A percentile compares a stretch with the other conserved stretches of the same genome.
Conservation (phyloP, 2,329 filamentous ascomycete species). For the Xylaria sp. region DNA sequence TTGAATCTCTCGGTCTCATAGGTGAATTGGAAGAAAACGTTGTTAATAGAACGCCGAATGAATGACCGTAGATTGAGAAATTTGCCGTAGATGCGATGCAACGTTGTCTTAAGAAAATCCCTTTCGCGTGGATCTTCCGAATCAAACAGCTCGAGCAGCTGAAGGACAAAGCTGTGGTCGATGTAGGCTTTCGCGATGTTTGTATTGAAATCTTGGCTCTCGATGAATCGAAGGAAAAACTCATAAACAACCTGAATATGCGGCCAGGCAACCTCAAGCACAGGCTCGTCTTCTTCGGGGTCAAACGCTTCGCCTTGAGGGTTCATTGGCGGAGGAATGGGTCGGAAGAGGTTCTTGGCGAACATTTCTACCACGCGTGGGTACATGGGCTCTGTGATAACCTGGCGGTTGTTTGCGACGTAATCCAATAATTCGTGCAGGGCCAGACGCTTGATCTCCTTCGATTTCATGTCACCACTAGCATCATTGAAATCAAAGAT, state of each 20-base stretch:
- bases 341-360: conserved; percentile 96
- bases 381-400: conserved; percentile 99
- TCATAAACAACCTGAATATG: conserved; percentile 99
- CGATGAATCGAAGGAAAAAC: conserved; percentile 98
- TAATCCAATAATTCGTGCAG: conserved; percentile 97
- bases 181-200: conserved; percentile 99
- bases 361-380: conserved; percentile 99
- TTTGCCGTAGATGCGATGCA: conserved; percentile 98
- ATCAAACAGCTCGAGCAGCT: conserved; percentile 96
- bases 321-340: conserved; percentile 96
- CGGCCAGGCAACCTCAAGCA: conserved; percentile 97
- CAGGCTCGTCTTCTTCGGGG: conserved; percentile 97
- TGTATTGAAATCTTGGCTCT: conserved; percentile 99
- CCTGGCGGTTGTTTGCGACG: conserved; percentile 96
- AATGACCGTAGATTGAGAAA: conserved; percentile 98
- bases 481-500: conserved; percentile 99
- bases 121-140: conserved; percentile 96
- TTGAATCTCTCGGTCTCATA: conserved; percentile 99
- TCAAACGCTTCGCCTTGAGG: conserved; percentile 98
- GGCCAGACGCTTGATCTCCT: conserved; percentile 97
- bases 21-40: conserved; percentile 99
- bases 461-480: conserved; percentile 98
- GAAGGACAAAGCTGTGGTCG: conserved; percentile 96
- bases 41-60: conserved; percentile 98
- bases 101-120: conserved; percentile 96